These are phyloP conservation scores for Lophiostoma macrostomum DNA, from an alignment of 495 filamentous ascomycete genomes.

Conservation along the genomic window DNA sequence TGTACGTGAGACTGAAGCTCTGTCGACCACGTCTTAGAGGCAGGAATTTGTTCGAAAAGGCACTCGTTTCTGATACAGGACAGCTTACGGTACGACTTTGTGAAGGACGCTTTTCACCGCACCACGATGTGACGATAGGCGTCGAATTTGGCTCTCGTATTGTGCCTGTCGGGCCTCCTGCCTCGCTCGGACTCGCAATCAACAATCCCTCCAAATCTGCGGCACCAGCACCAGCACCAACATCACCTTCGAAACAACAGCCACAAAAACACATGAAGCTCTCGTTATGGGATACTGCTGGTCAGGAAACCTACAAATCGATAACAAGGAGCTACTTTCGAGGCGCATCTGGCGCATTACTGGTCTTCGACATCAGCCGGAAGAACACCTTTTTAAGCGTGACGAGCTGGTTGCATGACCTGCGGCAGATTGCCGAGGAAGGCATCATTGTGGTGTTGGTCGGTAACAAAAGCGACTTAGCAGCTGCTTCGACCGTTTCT, in stretches of 20 bases:
- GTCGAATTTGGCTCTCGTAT: conserved; percentile 96
- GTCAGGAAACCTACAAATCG: conserved; percentile 94
- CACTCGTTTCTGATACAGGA: conserved; percentile 4
- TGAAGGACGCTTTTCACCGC: conserved; percentile 88
- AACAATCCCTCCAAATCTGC: conserved; percentile 39
- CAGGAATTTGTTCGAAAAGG: no score
- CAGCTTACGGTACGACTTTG: conserved; percentile 91
- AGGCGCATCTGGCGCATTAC: conserved; percentile 82
- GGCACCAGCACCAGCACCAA: conserved; percentile 2
- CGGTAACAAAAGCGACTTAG: conserved; percentile 89
- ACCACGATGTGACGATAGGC: conserved; percentile 96
- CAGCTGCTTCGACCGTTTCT: conserved; percentile 36
- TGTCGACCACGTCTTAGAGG: background rate
- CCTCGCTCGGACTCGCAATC: conserved; percentile 49
- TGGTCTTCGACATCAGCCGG: conserved; percentile 92
- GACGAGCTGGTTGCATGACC: conserved; percentile 86
- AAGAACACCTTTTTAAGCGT: conserved; percentile 80
- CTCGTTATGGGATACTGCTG: conserved; percentile 92
- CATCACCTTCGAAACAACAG: conserved; percentile 60
- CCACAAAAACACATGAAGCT: conserved; percentile 64
- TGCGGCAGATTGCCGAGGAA: conserved; percentile 88
- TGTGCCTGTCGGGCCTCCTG: conserved; percentile 83
- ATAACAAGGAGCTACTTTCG: conserved; percentile 95
- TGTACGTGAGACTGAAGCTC: conserved; percentile 40
- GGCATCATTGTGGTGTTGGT: conserved; percentile 91